These are phyloP conservation scores for Colletotrichum sp. DNA, from an alignment of 2,329 filamentous ascomycete genomes.

Conservation along the genomic window DNA sequence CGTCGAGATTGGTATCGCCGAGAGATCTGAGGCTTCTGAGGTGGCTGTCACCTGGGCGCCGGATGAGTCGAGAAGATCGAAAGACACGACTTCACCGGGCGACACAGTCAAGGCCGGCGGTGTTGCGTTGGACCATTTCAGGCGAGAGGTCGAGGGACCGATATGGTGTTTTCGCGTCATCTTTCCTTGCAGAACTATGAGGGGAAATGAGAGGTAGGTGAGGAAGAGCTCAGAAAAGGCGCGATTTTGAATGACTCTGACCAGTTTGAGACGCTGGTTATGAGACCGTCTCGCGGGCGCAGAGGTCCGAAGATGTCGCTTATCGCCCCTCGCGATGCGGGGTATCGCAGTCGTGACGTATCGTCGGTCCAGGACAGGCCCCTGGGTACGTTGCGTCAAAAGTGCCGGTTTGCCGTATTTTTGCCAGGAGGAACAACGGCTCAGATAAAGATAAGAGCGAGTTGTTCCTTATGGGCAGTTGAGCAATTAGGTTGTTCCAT, in stretches of 20 bases:
- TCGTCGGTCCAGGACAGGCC: neutral
- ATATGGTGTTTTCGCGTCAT: conserved; percentile 26
- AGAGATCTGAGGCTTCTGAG: conserved; percentile 43
- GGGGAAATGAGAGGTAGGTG: neutral
- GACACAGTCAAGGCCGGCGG: conserved; percentile 49
- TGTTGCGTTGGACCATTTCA: conserved; percentile 54
- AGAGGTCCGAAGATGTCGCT: neutral
- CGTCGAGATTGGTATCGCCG: conserved; percentile 42
- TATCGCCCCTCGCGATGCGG: neutral
- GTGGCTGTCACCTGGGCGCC: conserved; percentile 52
- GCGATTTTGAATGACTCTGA: neutral
- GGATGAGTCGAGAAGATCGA: conserved; percentile 55
- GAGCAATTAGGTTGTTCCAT: neutral
- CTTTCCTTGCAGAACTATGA: neutral
- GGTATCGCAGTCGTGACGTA: neutral
- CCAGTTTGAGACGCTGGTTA: neutral
- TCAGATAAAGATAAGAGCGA: neutral
- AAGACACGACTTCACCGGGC: conserved; percentile 51
- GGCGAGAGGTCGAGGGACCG: conserved; percentile 36
- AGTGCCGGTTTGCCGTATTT: neutral
- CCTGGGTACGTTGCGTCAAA: neutral
- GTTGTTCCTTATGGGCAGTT: neutral
- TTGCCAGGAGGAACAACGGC: neutral
- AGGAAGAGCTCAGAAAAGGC: fast-evolving
- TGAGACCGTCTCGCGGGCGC: neutral